phyloP scores from a whole-genome alignment of 768 basidiomycete genomes.

The Podaxis sp. region DNA sequence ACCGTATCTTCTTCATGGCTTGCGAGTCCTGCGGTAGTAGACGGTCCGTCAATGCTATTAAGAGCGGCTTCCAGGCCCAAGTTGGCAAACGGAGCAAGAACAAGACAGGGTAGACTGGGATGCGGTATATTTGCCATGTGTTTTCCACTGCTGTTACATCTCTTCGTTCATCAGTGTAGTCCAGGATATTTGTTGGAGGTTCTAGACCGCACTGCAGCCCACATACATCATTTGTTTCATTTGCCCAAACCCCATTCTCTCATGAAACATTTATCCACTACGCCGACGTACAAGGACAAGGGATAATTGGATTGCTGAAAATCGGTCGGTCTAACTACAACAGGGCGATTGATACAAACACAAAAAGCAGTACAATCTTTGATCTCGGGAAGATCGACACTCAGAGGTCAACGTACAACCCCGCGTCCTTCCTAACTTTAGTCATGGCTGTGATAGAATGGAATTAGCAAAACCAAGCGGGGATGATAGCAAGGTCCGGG shows the following conservation, averaged over 20 bases:
- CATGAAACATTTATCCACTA: not conserved
- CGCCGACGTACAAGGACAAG: not conserved
- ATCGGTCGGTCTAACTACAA: not conserved
- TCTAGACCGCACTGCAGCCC: not conserved
- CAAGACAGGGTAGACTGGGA: conserved; percentile 50
- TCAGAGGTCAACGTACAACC: conserved; percentile 50
- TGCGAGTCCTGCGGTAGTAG: conserved; percentile 89
- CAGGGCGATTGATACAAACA: not conserved
- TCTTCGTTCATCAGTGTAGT: not conserved
- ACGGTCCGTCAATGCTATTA: conserved; percentile 93
- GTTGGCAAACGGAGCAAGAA: conserved; percentile 85
- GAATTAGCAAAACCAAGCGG: not conserved
- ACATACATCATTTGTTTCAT: not conserved
- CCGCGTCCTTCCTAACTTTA: conserved; percentile 69
- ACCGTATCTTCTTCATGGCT: conserved; percentile 97
- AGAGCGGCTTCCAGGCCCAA: conserved; percentile 98
- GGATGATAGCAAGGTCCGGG: not conserved
- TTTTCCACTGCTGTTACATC: not conserved
- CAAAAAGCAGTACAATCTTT: conserved; percentile 6
- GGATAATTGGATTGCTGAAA: not conserved
- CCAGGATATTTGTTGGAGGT: not conserved
- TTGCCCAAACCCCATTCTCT: not conserved
- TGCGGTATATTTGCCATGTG: not conserved
- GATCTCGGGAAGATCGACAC: not conserved
- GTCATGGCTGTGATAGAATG: conserved; percentile 69